Conservation (phyloP, 2,329 filamentous ascomycete genomes). For the Fusarium goolgardi region DNA sequence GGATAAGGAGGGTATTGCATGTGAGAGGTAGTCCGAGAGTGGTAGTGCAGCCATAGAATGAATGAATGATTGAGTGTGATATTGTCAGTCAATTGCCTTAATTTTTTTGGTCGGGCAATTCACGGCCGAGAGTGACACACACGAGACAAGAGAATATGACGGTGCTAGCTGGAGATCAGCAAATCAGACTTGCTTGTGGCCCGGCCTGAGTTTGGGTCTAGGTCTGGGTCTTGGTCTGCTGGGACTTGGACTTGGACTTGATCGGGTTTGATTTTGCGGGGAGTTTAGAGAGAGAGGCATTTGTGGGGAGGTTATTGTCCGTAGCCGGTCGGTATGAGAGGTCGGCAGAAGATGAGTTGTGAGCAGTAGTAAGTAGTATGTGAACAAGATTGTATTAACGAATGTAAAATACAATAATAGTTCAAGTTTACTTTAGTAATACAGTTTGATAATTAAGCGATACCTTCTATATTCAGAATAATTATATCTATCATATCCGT, state of each 20-base stretch:
- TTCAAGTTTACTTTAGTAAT: background rate
- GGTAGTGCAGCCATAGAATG: conserved; percentile 30
- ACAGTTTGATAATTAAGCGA: background rate
- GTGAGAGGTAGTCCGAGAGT: conserved; percentile 13
- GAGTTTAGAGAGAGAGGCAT: conserved; percentile 23
- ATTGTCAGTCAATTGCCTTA: conserved; percentile 28
- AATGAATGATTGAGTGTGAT: conserved; percentile 25
- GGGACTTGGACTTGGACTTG: background rate
- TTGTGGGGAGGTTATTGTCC: conserved; percentile 31
- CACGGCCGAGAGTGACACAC: conserved; percentile 26
- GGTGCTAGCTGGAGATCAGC: background rate
- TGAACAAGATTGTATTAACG: background rate
- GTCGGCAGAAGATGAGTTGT: conserved; percentile 27
- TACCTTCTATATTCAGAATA: background rate
- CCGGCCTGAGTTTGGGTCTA: conserved; percentile 16
- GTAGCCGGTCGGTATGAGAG: conserved; percentile 41
- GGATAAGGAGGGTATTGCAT: conserved; percentile 29
- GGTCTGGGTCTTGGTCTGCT: background rate
- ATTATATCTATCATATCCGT: background rate
- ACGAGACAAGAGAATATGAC: conserved; percentile 28
- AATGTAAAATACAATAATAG: background rate
- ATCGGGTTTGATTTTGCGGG: conserved; percentile 35
- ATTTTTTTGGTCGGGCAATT: conserved; percentile 36
- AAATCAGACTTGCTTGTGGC: conserved; percentile 37
- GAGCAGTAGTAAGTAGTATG: no score